Conservation (phyloP, 768 basidiomycete species). For the Trametes meyenii region DNA sequence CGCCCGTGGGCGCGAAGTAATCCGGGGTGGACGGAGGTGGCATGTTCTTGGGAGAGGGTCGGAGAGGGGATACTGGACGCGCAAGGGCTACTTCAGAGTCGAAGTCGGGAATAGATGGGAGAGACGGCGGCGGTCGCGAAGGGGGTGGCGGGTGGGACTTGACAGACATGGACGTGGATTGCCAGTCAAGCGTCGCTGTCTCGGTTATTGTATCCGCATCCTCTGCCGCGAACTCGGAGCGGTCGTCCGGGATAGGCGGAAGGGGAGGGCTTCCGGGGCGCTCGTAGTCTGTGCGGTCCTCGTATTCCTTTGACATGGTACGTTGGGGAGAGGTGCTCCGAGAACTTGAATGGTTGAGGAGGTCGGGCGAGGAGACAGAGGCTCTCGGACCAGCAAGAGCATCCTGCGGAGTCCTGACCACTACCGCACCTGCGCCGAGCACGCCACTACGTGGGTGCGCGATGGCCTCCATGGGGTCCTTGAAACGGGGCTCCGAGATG, state of each 20-base stretch:
- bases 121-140: conserved; percentile 36
- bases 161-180: conserved; percentile 63
- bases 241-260: conserved; percentile 28
- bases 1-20: conserved; percentile 47
- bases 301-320: conserved; percentile 5
- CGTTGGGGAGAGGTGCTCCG: conserved; percentile 11
- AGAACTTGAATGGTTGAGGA: conserved; percentile 11
- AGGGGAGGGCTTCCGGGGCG: conserved; percentile 24
- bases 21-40: conserved; percentile 35
- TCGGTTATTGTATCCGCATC: conserved; percentile 27
- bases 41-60: conserved; percentile 31
- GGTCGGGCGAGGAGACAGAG: conserved; percentile 24
- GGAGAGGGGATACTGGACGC: conserved; percentile 21
- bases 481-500: conserved; percentile 47
- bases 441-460: conserved; percentile 44
- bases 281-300: conserved; percentile 2
- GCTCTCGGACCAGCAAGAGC: conserved; percentile 50
- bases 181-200: conserved; percentile 42
- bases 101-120: conserved; percentile 23
- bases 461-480: conserved; percentile 38
- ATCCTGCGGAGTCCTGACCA: conserved; percentile 82
- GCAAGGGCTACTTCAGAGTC: conserved; percentile 19
- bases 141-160: conserved; percentile 34
- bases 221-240: conserved; percentile 15
- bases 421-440: conserved; percentile 71